Base-by-base conservation (phyloP, 1,139 yeast genomes). In the Nadsonia commutata region DNA sequence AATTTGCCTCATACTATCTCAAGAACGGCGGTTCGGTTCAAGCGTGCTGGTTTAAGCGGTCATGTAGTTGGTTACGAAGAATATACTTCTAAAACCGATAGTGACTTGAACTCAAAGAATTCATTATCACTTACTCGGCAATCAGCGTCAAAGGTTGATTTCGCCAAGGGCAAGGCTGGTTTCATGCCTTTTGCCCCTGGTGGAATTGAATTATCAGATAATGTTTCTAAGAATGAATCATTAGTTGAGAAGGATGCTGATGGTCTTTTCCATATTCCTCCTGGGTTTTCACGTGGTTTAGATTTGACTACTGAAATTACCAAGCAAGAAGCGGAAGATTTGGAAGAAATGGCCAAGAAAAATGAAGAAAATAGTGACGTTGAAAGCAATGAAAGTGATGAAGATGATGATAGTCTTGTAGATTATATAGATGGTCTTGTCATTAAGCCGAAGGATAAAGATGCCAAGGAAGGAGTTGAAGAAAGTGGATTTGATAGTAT, bases 181-280 rank as follows among this genome's bases (percentile, higher is more conserved):
- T 83, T 74, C 55, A 64, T 90, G 54, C 98, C 99, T 0, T 90
- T 93, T 58, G 80, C 82, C 44, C 98, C 98, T 0, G 97, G 98
- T 51, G 97, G 97, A 2, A 59, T 84, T 17, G 62, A 60, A 3
- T 62, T 76, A 50, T 65, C 64, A 36, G 56, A 59, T 3, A 56
- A 57, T 1, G 56, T 58, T 16, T 51, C 58, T 2, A 62, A 59
- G 16, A 65, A 63, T 37, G 57, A 56, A 1, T 58, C 71, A 0
- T 55, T 66, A 22, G 62, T 85, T 44, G 94, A 81, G 54, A 71
- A 80, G 54, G 90, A 82, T 55, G 67, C 66, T 1, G 65, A 73
- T 43, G 97, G 97, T 0, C 60, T 90, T 38, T 83, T 79, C 56
- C 94, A 84, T 57, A 63, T 76, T 1, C 93, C 97, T 0, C 93